Evolutionary conservation across 2,329 filamentous ascomycete genomes (phyloP).

Genomic region (Elsinoe ampelina): DNA sequence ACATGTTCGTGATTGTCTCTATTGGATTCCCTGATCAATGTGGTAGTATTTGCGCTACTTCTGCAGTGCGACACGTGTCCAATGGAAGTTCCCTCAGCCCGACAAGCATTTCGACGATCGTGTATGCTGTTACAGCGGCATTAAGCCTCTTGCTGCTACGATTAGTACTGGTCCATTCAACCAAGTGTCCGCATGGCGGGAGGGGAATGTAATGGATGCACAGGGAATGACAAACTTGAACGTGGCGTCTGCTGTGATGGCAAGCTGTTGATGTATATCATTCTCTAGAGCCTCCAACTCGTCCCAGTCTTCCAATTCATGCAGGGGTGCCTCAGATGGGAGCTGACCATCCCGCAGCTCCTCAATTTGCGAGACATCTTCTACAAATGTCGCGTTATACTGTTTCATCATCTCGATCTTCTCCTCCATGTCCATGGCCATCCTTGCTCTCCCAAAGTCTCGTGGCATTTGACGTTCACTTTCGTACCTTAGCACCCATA

Average conservation of each 20-base stretch:
- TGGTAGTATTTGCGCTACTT: background rate
- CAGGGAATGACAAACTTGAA: too few species aligned
- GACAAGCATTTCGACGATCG: background rate
- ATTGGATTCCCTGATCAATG: background rate
- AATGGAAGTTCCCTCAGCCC: background rate
- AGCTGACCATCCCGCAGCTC: background rate
- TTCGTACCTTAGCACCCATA: slow-evolving; percentile 1
- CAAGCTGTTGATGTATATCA: too few species aligned
- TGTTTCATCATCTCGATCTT: background rate
- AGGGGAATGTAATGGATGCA: too few species aligned
- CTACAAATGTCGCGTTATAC: background rate
- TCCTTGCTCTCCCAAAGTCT: background rate
- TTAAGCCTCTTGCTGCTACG: background rate
- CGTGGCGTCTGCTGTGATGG: too few species aligned
- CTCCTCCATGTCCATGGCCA: slow-evolving; percentile 11
- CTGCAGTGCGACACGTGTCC: background rate
- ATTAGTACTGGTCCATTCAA: background rate
- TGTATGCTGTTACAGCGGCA: background rate
- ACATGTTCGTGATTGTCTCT: background rate
- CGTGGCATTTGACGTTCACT: background rate
- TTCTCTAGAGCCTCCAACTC: too few species aligned
- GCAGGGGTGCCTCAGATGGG: background rate
- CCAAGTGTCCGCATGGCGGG: too few species aligned
- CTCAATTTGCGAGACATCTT: background rate
- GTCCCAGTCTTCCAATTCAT: too few species aligned